Percentiles rank a stretch among this genome's conserved stretches.
phyloP scores from a whole-genome alignment of 1,139 yeast genomes.

The Lodderomyces oxycetoniae region DNA sequence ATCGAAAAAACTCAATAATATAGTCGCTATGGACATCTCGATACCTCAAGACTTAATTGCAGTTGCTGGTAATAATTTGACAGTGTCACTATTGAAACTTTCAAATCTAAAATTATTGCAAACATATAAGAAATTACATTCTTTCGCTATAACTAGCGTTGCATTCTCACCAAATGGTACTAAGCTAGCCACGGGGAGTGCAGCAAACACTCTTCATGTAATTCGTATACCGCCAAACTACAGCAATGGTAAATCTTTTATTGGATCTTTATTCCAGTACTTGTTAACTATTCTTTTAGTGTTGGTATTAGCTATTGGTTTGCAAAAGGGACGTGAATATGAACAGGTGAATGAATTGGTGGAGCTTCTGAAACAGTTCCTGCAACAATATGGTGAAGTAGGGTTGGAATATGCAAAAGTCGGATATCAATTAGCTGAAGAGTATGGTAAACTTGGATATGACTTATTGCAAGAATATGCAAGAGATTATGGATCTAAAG shows the following conservation, averaged over 20 bases:
- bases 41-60: constrained; percentile 50
- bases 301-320: constrained; percentile 41
- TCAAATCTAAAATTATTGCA: constrained; percentile 48
- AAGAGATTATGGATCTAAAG: constrained; percentile 16
- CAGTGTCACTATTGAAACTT: constrained; percentile 53
- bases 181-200: constrained; percentile 71
- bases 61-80: constrained; percentile 71
- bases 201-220: constrained; percentile 70
- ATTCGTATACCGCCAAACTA: constrained; percentile 54
- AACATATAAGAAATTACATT: constrained; percentile 59
- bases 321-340: constrained; percentile 36
- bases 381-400: constrained; percentile 19
- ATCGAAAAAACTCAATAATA: constrained; percentile 54
- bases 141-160: constrained; percentile 75
- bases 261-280: constrained; percentile 38
- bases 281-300: constrained; percentile 43
- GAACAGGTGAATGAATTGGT: constrained; percentile 30
- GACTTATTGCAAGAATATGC: constrained; percentile 20
- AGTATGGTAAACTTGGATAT: constrained; percentile 20
- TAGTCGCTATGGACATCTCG: constrained; percentile 64
- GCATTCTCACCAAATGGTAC: constrained; percentile 67
- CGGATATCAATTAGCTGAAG: constrained; percentile 15
- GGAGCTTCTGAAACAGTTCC: constrained; percentile 16
- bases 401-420: constrained; percentile 19
- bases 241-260: constrained; percentile 39